Evolutionary conservation across 306 rosid genomes (phyloP).

Genomic region (Cucurbita pepo): DNA sequence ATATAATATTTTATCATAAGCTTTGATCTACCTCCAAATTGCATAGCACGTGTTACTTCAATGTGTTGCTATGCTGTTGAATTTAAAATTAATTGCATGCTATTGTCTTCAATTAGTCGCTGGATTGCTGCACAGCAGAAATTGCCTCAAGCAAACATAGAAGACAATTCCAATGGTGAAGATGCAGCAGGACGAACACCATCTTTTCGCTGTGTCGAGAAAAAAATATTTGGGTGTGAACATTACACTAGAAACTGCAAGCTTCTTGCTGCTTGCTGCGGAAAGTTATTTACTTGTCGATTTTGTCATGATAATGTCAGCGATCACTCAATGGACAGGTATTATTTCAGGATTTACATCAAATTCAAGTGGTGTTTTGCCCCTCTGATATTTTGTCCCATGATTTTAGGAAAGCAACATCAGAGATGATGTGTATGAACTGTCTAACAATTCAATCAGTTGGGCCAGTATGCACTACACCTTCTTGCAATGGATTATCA

Average conservation of each 20-base stretch:
- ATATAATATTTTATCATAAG: neutral
- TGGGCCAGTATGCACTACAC: constrained; percentile 68
- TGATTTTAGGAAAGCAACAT: constrained; percentile 66
- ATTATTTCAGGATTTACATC: constrained; percentile 10
- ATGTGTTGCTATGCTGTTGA: constrained; percentile 1
- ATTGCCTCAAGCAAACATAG: constrained; percentile 46
- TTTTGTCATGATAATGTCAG: constrained; percentile 98
- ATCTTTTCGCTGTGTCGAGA: constrained; percentile 57
- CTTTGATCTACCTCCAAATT: neutral
- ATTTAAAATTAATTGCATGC: constrained; percentile 12
- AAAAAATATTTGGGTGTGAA: constrained; percentile 74
- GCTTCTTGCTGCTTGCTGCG: constrained; percentile 92
- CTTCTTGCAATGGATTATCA: constrained; percentile 69
- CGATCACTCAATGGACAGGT: constrained; percentile 99
- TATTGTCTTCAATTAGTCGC: constrained; percentile 42
- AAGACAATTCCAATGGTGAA: constrained; percentile 52
- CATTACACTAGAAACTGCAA: constrained; percentile 99
- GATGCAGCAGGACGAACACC: constrained; percentile 47
- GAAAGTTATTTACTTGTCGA: constrained; percentile 83
- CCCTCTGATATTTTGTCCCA: constrained; percentile 17
- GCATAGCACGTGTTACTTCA: constrained; percentile 5
- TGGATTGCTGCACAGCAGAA: constrained; percentile 99
- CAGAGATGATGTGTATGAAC: constrained; percentile 91
- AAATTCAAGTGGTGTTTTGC: neutral
- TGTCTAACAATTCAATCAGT: constrained; percentile 72